These are phyloP conservation scores for Quercus alba DNA, from an alignment of 306 rosid species.

Conservation along the genomic window DNA sequence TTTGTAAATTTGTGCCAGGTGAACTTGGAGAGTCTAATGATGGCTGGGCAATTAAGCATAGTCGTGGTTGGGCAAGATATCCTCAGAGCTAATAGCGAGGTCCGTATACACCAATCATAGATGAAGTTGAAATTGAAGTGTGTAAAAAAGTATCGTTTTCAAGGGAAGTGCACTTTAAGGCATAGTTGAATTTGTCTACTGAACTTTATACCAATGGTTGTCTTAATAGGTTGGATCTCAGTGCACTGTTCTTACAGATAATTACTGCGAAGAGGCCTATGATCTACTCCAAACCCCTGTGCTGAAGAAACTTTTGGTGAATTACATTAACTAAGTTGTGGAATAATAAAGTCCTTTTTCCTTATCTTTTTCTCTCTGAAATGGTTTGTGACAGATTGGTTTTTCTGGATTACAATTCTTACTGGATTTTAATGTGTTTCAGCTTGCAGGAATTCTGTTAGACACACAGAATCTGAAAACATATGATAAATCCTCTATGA, in stretches of 20 bases:
- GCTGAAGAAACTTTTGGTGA: constrained; percentile 85
- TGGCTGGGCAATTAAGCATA: constrained; percentile 53
- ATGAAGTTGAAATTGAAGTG: constrained; percentile 17
- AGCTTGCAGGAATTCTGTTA: constrained; percentile 85
- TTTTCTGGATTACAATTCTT: constrained; percentile 11
- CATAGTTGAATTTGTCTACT: not conserved
- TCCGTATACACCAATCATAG: constrained; percentile 28
- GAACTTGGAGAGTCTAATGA: constrained; percentile 68
- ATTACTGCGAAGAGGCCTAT: constrained; percentile 90
- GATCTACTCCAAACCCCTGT: constrained; percentile 70
- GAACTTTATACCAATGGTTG: not conserved
- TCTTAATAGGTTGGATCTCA: constrained; percentile 69
- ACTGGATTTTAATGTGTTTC: constrained; percentile 22
- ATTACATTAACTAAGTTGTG: not conserved
- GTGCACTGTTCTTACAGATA: constrained; percentile 79
- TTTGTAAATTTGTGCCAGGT: constrained; percentile 41
- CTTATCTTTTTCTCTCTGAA: not conserved
- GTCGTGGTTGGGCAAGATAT: constrained; percentile 70
- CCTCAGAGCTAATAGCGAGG: constrained; percentile 59
- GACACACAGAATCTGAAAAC: constrained; percentile 72
- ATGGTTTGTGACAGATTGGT: not conserved
- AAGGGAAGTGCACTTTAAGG: not conserved
- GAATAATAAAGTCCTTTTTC: not conserved
- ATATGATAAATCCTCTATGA: constrained; percentile 48
- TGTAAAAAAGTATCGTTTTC: constrained; percentile 1